Conservation (phyloP, 441 rosid species). For the Pelargonium myrrhifolium region DNA sequence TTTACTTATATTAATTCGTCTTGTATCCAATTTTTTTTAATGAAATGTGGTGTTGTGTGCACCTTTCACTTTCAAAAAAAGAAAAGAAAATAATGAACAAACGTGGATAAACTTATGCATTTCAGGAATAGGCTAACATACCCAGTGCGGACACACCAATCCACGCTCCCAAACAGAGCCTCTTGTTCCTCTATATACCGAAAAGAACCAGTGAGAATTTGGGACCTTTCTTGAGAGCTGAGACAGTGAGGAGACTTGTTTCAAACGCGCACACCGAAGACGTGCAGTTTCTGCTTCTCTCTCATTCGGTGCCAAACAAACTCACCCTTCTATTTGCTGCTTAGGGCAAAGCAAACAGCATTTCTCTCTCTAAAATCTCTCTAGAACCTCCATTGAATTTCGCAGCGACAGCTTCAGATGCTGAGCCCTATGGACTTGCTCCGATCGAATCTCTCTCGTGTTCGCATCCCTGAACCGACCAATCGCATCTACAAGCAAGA, state of each 20-base stretch:
- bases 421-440: slow-evolving; percentile 63
- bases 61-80: no score
- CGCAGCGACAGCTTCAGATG: slow-evolving; percentile 5
- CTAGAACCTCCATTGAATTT: not conserved
- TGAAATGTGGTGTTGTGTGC: no score
- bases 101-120: not conserved
- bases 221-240: not conserved
- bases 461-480: slow-evolving; percentile 97
- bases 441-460: slow-evolving; percentile 87
- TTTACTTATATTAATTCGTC: no score
- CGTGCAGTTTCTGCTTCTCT: not conserved
- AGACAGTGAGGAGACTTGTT: not conserved
- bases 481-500: slow-evolving; percentile 93
- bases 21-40: no score
- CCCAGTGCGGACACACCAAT: not conserved
- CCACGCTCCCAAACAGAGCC: not conserved
- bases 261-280: not conserved
- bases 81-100: no score
- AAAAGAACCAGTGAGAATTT: not conserved
- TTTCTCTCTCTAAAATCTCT: not conserved
- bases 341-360: not conserved
- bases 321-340: not conserved
- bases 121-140: not conserved
- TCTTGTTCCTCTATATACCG: not conserved
- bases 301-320: not conserved